phyloP scores from a whole-genome alignment of 331 rosid genomes.

The Rosa hybrid region DNA sequence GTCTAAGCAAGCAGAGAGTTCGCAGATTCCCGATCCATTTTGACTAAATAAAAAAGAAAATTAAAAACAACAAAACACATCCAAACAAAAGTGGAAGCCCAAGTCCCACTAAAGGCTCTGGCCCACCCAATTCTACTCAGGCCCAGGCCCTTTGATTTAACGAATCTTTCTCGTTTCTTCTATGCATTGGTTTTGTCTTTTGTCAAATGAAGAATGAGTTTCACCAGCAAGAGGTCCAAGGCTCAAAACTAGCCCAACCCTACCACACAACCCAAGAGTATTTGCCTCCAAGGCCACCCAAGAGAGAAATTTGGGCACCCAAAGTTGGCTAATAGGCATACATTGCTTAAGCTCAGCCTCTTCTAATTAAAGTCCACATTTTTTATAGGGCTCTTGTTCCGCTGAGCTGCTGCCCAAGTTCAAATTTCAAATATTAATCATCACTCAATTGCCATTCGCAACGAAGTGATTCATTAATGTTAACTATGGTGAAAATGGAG shows the following conservation, averaged over 20 bases:
- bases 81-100: too few relatives aligned
- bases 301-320: neutral
- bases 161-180: too few relatives aligned
- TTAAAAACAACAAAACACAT: too few relatives aligned
- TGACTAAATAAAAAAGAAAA: too few relatives aligned
- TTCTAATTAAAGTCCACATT: neutral
- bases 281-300: neutral
- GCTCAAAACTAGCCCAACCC: neutral
- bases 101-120: too few relatives aligned
- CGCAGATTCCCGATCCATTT: too few relatives aligned
- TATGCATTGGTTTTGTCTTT: too few relatives aligned
- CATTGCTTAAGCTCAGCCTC: neutral
- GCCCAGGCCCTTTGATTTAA: too few relatives aligned
- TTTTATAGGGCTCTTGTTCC: neutral
- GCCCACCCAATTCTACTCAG: too few relatives aligned
- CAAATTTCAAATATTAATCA: neutral
- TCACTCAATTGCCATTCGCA: neutral
- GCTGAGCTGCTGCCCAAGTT: neutral
- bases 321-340: neutral
- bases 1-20: too few relatives aligned
- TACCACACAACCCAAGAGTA: neutral
- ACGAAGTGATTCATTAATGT: neutral
- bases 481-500: neutral
- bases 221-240: too few relatives aligned
- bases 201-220: too few relatives aligned